Evolutionary conservation across 2,329 filamentous ascomycete species (phyloP).

Genomic region (Alternaria dauci): DNA sequence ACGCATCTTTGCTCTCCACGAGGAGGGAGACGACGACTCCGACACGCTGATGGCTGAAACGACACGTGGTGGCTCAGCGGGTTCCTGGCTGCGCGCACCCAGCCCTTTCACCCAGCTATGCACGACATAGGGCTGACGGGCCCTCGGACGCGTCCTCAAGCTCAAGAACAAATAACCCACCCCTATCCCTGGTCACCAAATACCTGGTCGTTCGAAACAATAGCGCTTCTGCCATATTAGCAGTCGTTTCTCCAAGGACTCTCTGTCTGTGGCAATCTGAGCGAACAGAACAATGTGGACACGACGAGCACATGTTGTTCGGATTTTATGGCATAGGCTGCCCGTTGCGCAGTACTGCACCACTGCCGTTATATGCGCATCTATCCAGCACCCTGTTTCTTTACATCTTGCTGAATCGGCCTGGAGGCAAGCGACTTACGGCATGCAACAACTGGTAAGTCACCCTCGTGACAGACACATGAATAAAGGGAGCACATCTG

Average conservation of each 20-base stretch:
- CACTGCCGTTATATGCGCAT: not conserved
- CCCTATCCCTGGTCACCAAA: not conserved
- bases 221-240: not conserved
- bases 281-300: not conserved
- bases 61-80: conserved; percentile 16
- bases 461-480: not conserved
- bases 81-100: not conserved
- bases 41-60: conserved; percentile 6
- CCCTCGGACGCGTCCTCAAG: not conserved
- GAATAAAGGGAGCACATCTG: not conserved
- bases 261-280: not conserved
- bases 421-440: not conserved
- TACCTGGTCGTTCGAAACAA: not conserved
- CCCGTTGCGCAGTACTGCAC: not conserved
- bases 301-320: not conserved
- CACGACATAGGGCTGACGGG: not conserved
- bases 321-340: not conserved
- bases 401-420: not conserved
- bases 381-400: not conserved
- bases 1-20: not conserved
- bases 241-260: not conserved
- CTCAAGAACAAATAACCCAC: not conserved
- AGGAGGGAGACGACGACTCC: not conserved
- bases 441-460: not conserved
- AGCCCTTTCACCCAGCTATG: conserved; percentile 2